A percentile compares a stretch with the other conserved stretches of the same genome.
phyloP scores from a whole-genome alignment of 2,329 filamentous ascomycete genomes.

The Clarireedia monteithiana region DNA sequence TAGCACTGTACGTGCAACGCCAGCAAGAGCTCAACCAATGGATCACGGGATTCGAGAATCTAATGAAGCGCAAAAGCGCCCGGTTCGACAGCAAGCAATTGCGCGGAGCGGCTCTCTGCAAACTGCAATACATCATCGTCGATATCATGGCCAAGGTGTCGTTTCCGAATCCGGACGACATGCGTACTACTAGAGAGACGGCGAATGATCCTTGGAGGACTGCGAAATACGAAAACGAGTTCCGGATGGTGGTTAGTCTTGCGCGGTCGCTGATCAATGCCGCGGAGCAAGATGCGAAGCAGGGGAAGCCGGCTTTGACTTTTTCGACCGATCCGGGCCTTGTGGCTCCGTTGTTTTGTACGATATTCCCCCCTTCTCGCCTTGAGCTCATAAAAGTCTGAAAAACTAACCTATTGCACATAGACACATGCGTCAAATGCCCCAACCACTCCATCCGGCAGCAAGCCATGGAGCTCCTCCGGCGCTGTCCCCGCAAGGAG shows the following conservation, averaged over 20 bases:
- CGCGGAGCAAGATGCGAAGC: conserved; percentile 19
- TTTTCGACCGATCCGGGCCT: conserved; percentile 26
- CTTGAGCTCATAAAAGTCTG: background rate
- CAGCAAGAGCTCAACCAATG: conserved; percentile 13
- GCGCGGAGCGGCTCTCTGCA: conserved; percentile 25
- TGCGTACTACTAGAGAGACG: background rate
- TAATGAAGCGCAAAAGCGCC: conserved; percentile 19
- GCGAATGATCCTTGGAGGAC: background rate
- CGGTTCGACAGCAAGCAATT: conserved; percentile 20
- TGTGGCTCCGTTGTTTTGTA: conserved; percentile 26
- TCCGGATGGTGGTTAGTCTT: conserved; percentile 19
- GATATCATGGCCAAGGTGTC: conserved; percentile 19
- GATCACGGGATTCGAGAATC: conserved; percentile 23
- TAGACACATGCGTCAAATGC: conserved; percentile 16
- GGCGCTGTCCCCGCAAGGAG: conserved; percentile 21
- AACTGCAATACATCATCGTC: conserved; percentile 22
- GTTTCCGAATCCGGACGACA: conserved; percentile 1
- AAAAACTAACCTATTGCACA: background rate
- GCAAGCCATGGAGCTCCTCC: conserved; percentile 21
- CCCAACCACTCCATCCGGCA: conserved; percentile 8
- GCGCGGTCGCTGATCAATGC: conserved; percentile 22
- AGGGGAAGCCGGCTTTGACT: conserved; percentile 18
- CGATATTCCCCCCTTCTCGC: background rate
- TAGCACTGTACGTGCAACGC: conserved; percentile 13
- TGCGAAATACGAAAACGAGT: conserved; percentile 11